These are phyloP conservation scores for Ogataea trehalophila DNA, from an alignment of 805 yeast species.

Conservation along the genomic window DNA sequence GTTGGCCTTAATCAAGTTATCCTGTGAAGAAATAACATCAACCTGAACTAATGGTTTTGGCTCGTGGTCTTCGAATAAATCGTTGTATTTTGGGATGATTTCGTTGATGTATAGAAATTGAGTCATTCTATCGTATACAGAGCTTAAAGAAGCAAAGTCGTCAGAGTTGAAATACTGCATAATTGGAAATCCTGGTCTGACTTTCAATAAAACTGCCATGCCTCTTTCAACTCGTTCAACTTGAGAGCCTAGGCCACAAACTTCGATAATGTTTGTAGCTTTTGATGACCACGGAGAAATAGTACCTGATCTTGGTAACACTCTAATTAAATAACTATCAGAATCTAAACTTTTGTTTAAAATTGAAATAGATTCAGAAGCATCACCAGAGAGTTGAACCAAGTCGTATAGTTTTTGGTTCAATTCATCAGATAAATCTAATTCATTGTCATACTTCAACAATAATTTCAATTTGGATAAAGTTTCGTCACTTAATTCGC, in stretches of 20 bases:
- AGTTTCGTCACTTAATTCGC: slow-evolving; percentile 36
- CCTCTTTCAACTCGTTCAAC: slow-evolving; percentile 92
- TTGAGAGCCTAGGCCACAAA: slow-evolving; percentile 71
- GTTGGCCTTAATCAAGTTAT: slow-evolving; percentile 71
- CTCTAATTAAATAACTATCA: slow-evolving; percentile 58
- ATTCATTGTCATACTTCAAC: slow-evolving; percentile 68
- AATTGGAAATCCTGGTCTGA: slow-evolving; percentile 67
- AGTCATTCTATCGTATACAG: slow-evolving; percentile 93
- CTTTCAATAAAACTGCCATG: slow-evolving; percentile 63
- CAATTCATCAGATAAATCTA: slow-evolving; percentile 44
- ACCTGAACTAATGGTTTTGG: slow-evolving; percentile 83
- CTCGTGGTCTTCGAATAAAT: slow-evolving; percentile 68
- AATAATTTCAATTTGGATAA: slow-evolving; percentile 50
- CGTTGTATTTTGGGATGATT: slow-evolving; percentile 58
- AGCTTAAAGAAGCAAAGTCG: slow-evolving; percentile 50
- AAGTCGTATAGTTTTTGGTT: slow-evolving; percentile 19
- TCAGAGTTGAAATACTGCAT: slow-evolving; percentile 48
- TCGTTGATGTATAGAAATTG: slow-evolving; percentile 56
- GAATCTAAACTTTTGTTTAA: slow-evolving; percentile 26
- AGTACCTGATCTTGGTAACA: slow-evolving; percentile 91
- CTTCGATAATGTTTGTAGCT: slow-evolving; percentile 90
- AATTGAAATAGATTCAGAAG: slow-evolving; percentile 8
- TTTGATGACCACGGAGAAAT: slow-evolving; percentile 99
- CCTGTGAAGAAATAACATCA: slow-evolving; percentile 52
- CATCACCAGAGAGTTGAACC: slow-evolving; percentile 26